phyloP scores from a whole-genome alignment of 768 basidiomycete species.

The Leccinellum albellum region DNA sequence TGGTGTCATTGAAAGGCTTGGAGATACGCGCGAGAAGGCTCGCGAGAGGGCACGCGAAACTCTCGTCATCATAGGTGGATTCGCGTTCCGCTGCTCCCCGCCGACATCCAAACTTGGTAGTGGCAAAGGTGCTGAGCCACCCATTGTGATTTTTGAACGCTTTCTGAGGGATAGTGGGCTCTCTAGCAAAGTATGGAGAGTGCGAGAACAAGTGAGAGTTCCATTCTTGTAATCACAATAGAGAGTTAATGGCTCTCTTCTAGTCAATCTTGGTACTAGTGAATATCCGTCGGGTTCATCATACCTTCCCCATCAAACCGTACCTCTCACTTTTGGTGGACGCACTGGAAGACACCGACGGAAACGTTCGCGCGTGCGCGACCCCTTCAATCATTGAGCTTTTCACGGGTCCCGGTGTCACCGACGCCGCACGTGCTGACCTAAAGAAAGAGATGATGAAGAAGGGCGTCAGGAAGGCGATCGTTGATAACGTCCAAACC shows the following conservation, averaged over 20 bases:
- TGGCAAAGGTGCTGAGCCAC: constrained; percentile 66
- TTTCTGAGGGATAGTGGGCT: constrained; percentile 69
- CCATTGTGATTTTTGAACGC: constrained; percentile 66
- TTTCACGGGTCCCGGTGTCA: constrained; percentile 79
- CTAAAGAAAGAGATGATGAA: constrained; percentile 88
- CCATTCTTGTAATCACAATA: not conserved
- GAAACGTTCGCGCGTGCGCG: constrained; percentile 84
- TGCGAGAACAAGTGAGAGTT: constrained; percentile 75
- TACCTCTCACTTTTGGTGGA: constrained; percentile 80
- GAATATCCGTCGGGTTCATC: constrained; percentile 65
- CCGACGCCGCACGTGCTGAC: constrained; percentile 85
- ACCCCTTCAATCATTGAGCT: constrained; percentile 77
- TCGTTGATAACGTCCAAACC: constrained; percentile 73
- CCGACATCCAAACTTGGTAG: constrained; percentile 42
- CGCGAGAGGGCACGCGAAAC: constrained; percentile 73
- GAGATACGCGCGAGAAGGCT: constrained; percentile 67
- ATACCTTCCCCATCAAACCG: constrained; percentile 74
- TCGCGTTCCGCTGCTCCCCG: constrained; percentile 59
- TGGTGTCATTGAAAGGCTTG: constrained; percentile 78
- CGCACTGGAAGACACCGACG: constrained; percentile 85
- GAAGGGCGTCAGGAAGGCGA: constrained; percentile 82
- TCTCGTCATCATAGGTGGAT: constrained; percentile 69
- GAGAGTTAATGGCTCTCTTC: constrained; percentile 1
- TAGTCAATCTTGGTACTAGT: constrained; percentile 67
- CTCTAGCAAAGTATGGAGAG: constrained; percentile 79